Base-by-base conservation (phyloP, 148 eudicot genomes). In the Diospyros lotus region DNA sequence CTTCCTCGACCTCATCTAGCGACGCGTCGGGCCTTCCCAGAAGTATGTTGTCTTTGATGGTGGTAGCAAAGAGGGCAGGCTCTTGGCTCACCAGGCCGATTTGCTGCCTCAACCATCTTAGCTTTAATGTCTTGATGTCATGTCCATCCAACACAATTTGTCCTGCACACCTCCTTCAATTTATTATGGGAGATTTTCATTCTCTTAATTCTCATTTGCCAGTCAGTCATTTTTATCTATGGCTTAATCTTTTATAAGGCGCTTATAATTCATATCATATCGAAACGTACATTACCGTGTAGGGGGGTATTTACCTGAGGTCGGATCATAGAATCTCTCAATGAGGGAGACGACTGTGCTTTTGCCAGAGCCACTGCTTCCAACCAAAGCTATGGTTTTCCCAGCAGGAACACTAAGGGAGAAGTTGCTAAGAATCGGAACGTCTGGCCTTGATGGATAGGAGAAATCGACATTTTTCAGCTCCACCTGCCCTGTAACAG, bases 331-430 rank as follows among this genome's bases (percentile, higher is more conserved):
- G 74, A 92, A 92, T 80, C 97, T 88, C 86, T 92, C 97, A 75
- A 92, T 88, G 67, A 92, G 92, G 38, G 97, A 84, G 4, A 92
- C 97, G 28, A 92, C 97, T 18, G 97, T 92, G 79, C 97, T 92
- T 74, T 92, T 92, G 13, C 97, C 97, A 12, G 97, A 90, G 61
- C 97, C 97, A 80, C 97, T 92, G 76, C 97, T 92, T 80, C 97
- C 97, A 64, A 92, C 97, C 64, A 92, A 78, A 71, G 97, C 97
- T 50, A 92, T 88, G 71, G 97, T 92, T 83, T 92, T 92, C 38
- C 94, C 97, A 52, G 94, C 89, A 73, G 94, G 93, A 0, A 92
- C 91, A 1, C 73, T 71, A 10, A 92, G 83, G 9, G 83, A 58
- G 70, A 92, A 90, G 52, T 86, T 83, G 82, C 75, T 80, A 12